Conservation (phyloP, 1,284 basidiomycete species). For the Pseudozyma sp. region DNA sequence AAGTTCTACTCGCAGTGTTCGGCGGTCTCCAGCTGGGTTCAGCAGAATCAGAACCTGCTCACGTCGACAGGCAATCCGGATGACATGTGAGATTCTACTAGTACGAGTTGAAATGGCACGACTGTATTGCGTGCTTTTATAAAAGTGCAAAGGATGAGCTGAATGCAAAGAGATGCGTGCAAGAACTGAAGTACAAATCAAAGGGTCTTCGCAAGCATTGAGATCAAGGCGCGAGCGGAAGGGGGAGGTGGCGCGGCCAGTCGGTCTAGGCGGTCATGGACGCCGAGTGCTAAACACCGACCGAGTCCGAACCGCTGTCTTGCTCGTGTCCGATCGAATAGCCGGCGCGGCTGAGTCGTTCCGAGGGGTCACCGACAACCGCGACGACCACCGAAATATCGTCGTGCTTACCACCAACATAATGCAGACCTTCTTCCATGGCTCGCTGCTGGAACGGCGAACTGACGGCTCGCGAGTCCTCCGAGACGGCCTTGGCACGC, state of each 20-base stretch:
- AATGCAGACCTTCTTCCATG: constrained; percentile 72
- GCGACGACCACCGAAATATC: constrained; percentile 70
- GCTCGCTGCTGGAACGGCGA: constrained; percentile 74
- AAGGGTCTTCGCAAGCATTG: too few species aligned
- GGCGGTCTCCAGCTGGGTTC: constrained; percentile 32
- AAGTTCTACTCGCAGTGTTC: constrained; percentile 30
- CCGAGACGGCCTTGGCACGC: constrained; percentile 72
- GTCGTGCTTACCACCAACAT: constrained; percentile 70
- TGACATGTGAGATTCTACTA: constrained; percentile 12
- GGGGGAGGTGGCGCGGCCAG: too few species aligned
- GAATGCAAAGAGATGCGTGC: too few species aligned
- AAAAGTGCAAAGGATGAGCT: too few species aligned
- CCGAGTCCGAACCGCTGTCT: neutral
- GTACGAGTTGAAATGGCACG: too few species aligned
- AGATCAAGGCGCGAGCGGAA: too few species aligned
- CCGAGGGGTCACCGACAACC: constrained; percentile 67
- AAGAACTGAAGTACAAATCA: too few species aligned
- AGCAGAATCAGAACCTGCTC: constrained; percentile 31
- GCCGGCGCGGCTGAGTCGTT: constrained; percentile 18
- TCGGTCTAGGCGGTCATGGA: neutral
- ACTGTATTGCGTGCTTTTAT: too few species aligned
- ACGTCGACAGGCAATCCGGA: constrained; percentile 21
- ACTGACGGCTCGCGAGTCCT: constrained; percentile 71
- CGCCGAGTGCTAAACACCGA: neutral
- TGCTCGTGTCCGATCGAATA: constrained; percentile 18